These are phyloP conservation scores for Bothriochloa decipiens DNA, from an alignment of 176 grass and related monocot genomes.

Conservation along the genomic window DNA sequence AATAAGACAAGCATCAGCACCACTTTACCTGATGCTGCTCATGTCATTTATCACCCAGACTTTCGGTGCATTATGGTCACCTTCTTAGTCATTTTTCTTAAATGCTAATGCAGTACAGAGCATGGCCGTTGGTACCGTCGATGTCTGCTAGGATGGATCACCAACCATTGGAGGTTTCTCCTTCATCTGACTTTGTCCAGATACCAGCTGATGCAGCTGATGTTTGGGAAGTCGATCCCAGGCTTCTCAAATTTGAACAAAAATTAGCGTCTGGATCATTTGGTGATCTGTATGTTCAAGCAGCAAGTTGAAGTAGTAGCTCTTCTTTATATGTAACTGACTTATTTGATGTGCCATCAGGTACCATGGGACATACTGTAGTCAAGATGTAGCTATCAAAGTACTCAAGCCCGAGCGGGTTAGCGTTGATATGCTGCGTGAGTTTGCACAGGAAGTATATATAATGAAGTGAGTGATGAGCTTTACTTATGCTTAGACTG, in stretches of 20 bases:
- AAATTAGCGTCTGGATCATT: constrained; percentile 81
- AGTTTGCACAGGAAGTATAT: constrained; percentile 94
- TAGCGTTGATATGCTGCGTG: constrained; percentile 78
- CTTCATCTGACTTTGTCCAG: constrained; percentile 52
- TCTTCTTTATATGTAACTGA: constrained; percentile 38
- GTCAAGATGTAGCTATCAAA: constrained; percentile 95
- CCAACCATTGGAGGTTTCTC: constrained; percentile 41
- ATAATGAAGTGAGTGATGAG: constrained; percentile 78
- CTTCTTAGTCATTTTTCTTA: constrained; percentile 39
- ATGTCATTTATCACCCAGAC: constrained; percentile 4
- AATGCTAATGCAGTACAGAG: constrained; percentile 60
- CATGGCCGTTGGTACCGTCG: constrained; percentile 58
- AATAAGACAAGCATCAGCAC: constrained; percentile 24
- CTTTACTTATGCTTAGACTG: constrained; percentile 28
- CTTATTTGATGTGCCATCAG: constrained; percentile 53
- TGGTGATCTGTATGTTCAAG: constrained; percentile 79
- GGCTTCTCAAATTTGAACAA: constrained; percentile 76
- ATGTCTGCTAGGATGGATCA: constrained; percentile 52
- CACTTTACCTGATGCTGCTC: neutral
- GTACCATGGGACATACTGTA: constrained; percentile 83
- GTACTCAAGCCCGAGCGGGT: constrained; percentile 78
- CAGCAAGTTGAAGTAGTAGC: constrained; percentile 29
- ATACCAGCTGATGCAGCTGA: constrained; percentile 81
- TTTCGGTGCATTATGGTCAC: constrained; percentile 18
- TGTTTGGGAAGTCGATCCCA: constrained; percentile 86